These are phyloP conservation scores for Mortierella sp. DNA, from an alignment of 371 early-diverging fungal genomes.

Conservation along the genomic window DNA sequence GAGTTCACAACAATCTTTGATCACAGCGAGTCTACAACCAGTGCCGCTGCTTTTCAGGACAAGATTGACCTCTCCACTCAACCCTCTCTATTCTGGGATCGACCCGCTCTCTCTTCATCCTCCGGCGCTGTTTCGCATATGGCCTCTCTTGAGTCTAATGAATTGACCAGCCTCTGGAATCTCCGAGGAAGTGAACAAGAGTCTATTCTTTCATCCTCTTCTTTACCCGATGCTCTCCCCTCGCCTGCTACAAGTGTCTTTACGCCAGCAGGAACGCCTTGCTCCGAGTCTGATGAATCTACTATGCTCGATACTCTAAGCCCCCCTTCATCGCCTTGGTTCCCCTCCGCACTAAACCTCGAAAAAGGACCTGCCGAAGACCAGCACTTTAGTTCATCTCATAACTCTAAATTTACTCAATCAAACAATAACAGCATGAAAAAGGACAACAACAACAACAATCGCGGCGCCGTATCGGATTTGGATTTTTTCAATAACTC, in stretches of 20 bases:
- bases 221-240: conserved; percentile 5
- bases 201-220: conserved; percentile 4
- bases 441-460: neutral
- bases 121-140: neutral
- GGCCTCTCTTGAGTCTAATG: neutral
- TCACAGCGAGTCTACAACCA: neutral
- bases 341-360: conserved; percentile 12
- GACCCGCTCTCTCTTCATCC: neutral
- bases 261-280: conserved; percentile 25
- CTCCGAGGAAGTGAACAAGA: conserved; percentile 4
- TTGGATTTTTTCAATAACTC: conserved; percentile 44
- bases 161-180: neutral
- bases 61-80: neutral
- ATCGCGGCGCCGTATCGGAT: neutral
- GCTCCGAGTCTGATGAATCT: conserved; percentile 40
- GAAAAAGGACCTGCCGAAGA: conserved; percentile 1
- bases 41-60: neutral
- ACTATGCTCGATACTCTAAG: conserved; percentile 22
- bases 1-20: conserved; percentile 39
- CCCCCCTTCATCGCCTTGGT: conserved; percentile 41
- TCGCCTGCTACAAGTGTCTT: conserved; percentile 15
- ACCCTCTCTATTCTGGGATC: neutral
- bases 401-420: neutral
- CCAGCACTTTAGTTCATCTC: neutral
- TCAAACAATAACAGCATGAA: neutral